phyloP scores from a whole-genome alignment of 129 eudicot genomes.

The Helianthus annuus region DNA sequence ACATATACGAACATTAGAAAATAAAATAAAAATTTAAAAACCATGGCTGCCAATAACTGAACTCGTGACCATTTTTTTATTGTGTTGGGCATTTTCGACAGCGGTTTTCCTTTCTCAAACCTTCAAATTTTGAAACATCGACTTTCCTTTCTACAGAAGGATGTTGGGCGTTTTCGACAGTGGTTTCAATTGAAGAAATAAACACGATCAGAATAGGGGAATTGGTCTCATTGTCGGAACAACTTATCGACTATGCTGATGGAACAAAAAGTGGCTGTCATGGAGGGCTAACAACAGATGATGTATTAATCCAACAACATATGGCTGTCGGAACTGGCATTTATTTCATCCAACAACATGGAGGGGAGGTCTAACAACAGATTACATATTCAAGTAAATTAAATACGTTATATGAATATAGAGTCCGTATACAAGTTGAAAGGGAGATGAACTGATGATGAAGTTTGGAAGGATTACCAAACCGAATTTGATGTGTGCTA shows the following conservation, averaged over 20 bases:
- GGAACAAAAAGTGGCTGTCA: conserved; percentile 51
- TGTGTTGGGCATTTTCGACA: too few relatives aligned
- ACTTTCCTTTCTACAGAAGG: conserved; percentile 41
- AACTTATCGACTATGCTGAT: conserved; percentile 66
- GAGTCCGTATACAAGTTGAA: too few relatives aligned
- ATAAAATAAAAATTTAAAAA: too few relatives aligned
- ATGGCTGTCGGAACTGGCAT: conserved; percentile 50
- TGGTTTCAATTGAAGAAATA: conserved; percentile 65
- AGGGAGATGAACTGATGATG: too few relatives aligned
- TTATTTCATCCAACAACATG: conserved; percentile 42
- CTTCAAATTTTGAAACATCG: not conserved
- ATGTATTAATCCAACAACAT: too few relatives aligned
- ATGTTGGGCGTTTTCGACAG: conserved; percentile 81
- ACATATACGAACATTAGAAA: not conserved
- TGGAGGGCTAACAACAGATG: conserved; percentile 54
- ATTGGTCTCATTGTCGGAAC: conserved; percentile 57
- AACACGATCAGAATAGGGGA: conserved; percentile 57
- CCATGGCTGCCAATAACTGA: too few relatives aligned
- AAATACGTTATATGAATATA: too few relatives aligned
- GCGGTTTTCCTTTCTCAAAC: not conserved
- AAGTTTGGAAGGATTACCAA: too few relatives aligned
- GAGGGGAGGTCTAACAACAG: conserved; percentile 66
- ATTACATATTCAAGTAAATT: not conserved
- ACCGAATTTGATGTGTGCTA: too few relatives aligned
- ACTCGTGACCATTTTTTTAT: too few relatives aligned